Evolutionary conservation across 129 eudicot species (phyloP).

Genomic region (Pittosporum tobira): DNA sequence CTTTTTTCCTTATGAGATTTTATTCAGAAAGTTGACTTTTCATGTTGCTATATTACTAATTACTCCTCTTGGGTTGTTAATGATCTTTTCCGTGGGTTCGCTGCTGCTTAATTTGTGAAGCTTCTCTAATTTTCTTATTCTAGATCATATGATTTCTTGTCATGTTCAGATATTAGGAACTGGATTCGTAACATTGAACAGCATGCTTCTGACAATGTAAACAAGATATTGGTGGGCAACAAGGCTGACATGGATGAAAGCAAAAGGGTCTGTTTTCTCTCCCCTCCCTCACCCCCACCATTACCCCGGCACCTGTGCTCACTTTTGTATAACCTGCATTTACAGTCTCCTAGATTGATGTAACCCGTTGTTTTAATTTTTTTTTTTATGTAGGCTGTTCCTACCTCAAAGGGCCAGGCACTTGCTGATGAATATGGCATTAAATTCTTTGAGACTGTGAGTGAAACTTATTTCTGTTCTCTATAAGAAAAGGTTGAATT

Average conservation of each 20-base stretch:
- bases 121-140: background rate
- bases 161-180: conserved; percentile 68
- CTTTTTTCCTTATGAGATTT: background rate
- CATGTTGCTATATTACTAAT: background rate
- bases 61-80: background rate
- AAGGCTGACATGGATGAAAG: conserved; percentile 98
- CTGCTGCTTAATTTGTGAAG: background rate
- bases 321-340: background rate
- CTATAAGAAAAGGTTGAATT: background rate
- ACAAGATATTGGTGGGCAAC: conserved; percentile 89
- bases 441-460: conserved; percentile 86
- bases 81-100: background rate
- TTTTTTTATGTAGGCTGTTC: conserved; percentile 55
- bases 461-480: conserved; percentile 17
- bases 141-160: background rate
- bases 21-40: background rate
- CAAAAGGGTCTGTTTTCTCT: conserved; percentile 57
- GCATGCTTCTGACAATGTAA: conserved; percentile 93
- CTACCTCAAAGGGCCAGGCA: conserved; percentile 89
- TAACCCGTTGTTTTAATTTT: conserved; percentile 11
- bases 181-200: conserved; percentile 96
- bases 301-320: too few species aligned
- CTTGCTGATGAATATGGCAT: conserved; percentile 94
- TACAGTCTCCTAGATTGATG: conserved; percentile 16
- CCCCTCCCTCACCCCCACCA: conserved; percentile 1